Percentiles rank a stretch among this genome's conserved stretches.
These are phyloP conservation scores for Geranomyces michiganensis DNA, from an alignment of 192 early-diverging fungal genomes.

Conservation along the genomic window DNA sequence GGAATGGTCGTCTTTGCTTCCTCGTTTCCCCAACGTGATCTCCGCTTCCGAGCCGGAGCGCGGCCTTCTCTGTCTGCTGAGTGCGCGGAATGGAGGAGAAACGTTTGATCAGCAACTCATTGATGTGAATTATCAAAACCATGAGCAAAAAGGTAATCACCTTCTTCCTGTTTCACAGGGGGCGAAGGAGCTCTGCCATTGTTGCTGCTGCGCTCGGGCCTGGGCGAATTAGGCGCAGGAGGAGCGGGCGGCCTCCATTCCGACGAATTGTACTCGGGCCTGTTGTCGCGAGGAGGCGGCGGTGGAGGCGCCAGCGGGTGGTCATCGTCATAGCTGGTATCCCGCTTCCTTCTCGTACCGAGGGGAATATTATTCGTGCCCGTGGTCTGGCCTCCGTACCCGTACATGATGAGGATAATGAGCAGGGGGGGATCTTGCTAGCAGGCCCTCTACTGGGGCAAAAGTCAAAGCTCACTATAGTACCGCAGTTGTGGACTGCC, in stretches of 20 bases:
- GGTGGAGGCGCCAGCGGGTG: background rate
- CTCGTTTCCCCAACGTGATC: conserved; percentile 88
- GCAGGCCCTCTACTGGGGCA: too few species aligned
- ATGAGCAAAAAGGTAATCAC: too few species aligned
- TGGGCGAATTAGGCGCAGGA: background rate
- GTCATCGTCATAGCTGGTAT: conserved; percentile 12
- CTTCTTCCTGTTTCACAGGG: too few species aligned
- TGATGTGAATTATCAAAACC: too few species aligned
- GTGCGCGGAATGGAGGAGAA: background rate
- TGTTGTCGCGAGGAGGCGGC: conserved; percentile 7
- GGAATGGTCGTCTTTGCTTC: conserved; percentile 74
- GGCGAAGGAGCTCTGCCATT: background rate
- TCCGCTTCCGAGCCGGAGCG: conserved; percentile 52
- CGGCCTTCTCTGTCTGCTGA: conserved; percentile 40
- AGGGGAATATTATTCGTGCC: conserved; percentile 49
- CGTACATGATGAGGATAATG: conserved; percentile 25
- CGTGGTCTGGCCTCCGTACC: conserved; percentile 14
- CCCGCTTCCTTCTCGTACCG: conserved; percentile 32
- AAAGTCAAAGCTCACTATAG: too few species aligned
- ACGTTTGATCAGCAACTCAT: too few species aligned
- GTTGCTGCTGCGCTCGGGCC: background rate
- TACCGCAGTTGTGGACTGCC: too few species aligned
- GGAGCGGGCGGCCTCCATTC: conserved; percentile 1
- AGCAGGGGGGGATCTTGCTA: too few species aligned
- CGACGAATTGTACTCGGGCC: background rate